phyloP scores from a whole-genome alignment of 768 basidiomycete genomes.

The Phylloporus scabripes region DNA sequence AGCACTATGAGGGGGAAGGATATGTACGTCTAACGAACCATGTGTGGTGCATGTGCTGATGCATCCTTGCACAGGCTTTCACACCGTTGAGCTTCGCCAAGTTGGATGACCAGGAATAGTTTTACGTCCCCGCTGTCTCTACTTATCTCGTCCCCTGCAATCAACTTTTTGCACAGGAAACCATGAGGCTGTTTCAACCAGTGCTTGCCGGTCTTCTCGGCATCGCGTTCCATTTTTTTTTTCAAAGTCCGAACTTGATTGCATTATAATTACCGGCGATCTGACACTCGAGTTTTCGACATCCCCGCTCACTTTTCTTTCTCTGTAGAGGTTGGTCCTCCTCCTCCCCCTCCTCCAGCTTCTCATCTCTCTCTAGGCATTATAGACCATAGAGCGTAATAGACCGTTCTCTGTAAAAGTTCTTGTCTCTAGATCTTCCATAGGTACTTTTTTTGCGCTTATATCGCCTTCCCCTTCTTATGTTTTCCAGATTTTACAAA shows the following conservation, averaged over 20 bases:
- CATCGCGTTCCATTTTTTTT: conserved; percentile 8
- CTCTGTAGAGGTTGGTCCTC: conserved; percentile 31
- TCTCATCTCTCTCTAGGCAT: conserved; percentile 28
- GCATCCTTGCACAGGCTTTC: conserved; percentile 37
- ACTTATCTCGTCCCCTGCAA: conserved; percentile 13
- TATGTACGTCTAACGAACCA: conserved; percentile 54
- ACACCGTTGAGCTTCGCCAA: conserved; percentile 44
- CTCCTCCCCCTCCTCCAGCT: background rate
- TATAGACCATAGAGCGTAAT: conserved; percentile 42
- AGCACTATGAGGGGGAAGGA: conserved; percentile 88
- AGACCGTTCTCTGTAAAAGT: conserved; percentile 56
- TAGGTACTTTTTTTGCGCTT: conserved; percentile 35
- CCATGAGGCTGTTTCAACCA: background rate
- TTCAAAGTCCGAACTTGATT: conserved; percentile 29
- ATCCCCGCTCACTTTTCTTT: conserved; percentile 31
- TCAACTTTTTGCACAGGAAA: conserved; percentile 3
- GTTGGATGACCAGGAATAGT: conserved; percentile 34
- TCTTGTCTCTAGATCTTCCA: conserved; percentile 31
- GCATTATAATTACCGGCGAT: conserved; percentile 13
- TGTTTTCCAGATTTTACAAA: conserved; percentile 46
- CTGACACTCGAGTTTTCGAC: conserved; percentile 11
- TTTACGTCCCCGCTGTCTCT: conserved; percentile 7
- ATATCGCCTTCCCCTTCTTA: background rate
- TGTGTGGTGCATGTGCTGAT: conserved; percentile 27
- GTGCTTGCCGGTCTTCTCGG: background rate